These are phyloP conservation scores for Chalaropsis thielavioides DNA, from an alignment of 2,329 filamentous ascomycete species.

Conservation along the genomic window DNA sequence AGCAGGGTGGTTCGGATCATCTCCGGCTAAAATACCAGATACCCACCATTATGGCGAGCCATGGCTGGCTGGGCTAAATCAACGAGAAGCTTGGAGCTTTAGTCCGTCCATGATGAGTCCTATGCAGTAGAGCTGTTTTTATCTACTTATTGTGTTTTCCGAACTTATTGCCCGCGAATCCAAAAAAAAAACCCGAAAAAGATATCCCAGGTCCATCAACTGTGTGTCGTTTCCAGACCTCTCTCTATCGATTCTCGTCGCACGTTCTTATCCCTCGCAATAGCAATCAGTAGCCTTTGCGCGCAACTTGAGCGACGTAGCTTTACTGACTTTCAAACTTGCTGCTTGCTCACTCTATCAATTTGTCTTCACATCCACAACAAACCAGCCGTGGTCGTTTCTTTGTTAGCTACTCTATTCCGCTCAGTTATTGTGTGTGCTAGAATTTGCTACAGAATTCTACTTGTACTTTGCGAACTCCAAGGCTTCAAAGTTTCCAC, in stretches of 20 bases:
- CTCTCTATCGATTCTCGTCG: background rate
- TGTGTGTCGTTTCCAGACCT: background rate
- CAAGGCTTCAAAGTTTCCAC: background rate
- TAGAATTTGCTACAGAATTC: background rate
- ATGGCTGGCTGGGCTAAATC: background rate
- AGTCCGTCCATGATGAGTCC: background rate
- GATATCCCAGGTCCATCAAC: background rate
- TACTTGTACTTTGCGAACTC: background rate
- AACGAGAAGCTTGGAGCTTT: slow-evolving; percentile 1
- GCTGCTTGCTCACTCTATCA: background rate
- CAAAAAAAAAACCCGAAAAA: background rate
- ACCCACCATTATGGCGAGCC: background rate
- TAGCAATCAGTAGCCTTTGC: background rate
- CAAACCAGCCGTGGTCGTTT: background rate
- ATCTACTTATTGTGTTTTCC: background rate
- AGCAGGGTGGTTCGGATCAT: background rate
- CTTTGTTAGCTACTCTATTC: background rate
- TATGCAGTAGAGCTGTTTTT: background rate
- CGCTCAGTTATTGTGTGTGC: background rate
- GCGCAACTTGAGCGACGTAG: background rate
- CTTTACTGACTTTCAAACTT: background rate
- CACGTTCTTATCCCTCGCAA: background rate
- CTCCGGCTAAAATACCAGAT: background rate
- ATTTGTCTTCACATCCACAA: background rate
- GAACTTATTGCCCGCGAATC: background rate